Conservation (phyloP, 306 rosid genomes). For the Elaeagnus macrophylla region DNA sequence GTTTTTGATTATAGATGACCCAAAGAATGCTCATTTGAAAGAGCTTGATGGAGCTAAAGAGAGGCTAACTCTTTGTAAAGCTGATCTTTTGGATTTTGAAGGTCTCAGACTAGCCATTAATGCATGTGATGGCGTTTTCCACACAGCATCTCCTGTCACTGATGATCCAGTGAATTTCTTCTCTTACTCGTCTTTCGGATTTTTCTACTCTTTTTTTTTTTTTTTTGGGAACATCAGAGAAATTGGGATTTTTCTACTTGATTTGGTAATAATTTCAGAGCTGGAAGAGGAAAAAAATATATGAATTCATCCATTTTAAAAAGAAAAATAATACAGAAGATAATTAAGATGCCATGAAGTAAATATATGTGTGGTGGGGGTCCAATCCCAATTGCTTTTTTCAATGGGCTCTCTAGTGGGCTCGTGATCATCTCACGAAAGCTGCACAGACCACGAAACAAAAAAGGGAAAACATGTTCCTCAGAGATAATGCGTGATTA, state of each 20-base stretch:
- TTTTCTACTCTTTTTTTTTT: too few species aligned
- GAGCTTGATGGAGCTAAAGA: slow-evolving; percentile 74
- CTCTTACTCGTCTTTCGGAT: too few species aligned
- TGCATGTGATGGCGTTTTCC: slow-evolving; percentile 76
- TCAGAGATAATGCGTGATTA: background rate
- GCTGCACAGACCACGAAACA: too few species aligned
- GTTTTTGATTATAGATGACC: slow-evolving; percentile 43
- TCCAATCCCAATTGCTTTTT: background rate
- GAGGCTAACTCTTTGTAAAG: slow-evolving; percentile 47
- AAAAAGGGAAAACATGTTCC: too few species aligned
- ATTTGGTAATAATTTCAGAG: too few species aligned
- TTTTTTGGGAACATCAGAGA: too few species aligned
- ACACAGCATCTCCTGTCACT: slow-evolving; percentile 80
- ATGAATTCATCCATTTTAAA: too few species aligned
- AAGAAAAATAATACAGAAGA: too few species aligned
- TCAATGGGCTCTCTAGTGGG: background rate
- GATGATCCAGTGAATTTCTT: slow-evolving; percentile 56
- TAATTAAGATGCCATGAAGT: background rate
- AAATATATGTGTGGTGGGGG: background rate
- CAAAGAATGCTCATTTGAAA: slow-evolving; percentile 67
- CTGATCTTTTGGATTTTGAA: slow-evolving; percentile 63
- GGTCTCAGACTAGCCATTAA: slow-evolving; percentile 44
- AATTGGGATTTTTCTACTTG: too few species aligned
- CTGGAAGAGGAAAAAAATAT: too few species aligned
- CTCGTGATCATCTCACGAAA: background rate